phyloP scores from a whole-genome alignment of 1,139 yeast species.

The Taiozyma sp. region DNA sequence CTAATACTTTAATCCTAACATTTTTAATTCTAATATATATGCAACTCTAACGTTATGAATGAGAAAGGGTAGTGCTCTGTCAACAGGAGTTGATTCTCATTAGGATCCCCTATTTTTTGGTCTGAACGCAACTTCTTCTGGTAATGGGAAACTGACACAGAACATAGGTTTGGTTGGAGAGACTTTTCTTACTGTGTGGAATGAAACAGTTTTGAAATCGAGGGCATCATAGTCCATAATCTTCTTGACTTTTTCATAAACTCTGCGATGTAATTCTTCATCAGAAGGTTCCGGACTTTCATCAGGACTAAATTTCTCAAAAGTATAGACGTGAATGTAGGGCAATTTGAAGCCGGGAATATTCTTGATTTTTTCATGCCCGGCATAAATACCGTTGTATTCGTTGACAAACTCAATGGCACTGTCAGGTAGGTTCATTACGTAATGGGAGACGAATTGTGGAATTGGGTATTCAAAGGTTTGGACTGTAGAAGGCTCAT shows the following conservation, averaged over 20 bases:
- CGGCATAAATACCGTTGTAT: conserved; percentile 62
- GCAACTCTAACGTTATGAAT: background rate
- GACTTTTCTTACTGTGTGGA: conserved; percentile 87
- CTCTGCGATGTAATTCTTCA: conserved; percentile 57
- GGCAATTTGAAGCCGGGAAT: conserved; percentile 59
- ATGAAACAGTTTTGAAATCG: conserved; percentile 39
- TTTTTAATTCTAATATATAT: too few species aligned
- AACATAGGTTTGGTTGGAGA: conserved; percentile 98
- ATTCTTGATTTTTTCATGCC: conserved; percentile 29
- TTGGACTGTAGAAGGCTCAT: conserved; percentile 22
- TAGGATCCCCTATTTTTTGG: background rate
- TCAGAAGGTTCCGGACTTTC: conserved; percentile 67
- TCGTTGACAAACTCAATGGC: conserved; percentile 83
- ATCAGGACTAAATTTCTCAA: conserved; percentile 73
- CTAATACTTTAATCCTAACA: too few species aligned
- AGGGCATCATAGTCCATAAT: conserved; percentile 47
- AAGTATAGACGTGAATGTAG: conserved; percentile 81
- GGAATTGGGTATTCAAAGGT: conserved; percentile 46
- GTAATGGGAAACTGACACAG: conserved; percentile 76
- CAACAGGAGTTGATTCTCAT: too few species aligned
- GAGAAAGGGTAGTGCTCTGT: too few species aligned
- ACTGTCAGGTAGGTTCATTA: conserved; percentile 94
- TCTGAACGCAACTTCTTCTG: conserved; percentile 67
- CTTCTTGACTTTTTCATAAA: conserved; percentile 52
- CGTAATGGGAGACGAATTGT: conserved; percentile 59